Conservation (phyloP, 2,329 filamentous ascomycete species). For the Apiospora phragmitis region DNA sequence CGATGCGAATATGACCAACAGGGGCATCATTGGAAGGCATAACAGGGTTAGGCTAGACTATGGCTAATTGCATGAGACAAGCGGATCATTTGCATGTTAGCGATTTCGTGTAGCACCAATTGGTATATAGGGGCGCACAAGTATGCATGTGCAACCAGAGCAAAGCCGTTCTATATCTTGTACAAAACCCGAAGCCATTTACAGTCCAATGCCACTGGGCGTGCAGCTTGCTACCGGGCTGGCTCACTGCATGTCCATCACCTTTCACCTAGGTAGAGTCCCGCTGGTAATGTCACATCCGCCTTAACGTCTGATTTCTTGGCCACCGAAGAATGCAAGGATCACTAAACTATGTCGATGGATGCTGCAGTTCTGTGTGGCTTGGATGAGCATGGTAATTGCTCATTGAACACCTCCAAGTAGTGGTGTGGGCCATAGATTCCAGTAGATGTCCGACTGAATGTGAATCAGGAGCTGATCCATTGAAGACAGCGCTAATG, state of each 20-base stretch:
- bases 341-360: neutral
- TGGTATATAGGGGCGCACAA: slow-evolving; percentile 21
- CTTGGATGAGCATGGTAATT: neutral
- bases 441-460: neutral
- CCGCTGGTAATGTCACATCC: slow-evolving; percentile 1
- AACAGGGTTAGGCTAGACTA: slow-evolving; percentile 11
- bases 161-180: slow-evolving; percentile 23
- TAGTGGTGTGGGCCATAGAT: neutral
- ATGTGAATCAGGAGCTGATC: neutral
- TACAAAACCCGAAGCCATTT: neutral
- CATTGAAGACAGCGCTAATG: neutral
- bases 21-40: neutral
- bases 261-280: neutral
- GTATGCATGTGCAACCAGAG: slow-evolving; percentile 19
- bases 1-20: neutral
- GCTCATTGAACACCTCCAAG: neutral
- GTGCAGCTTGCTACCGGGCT: slow-evolving; percentile 1
- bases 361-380: neutral
- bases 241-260: neutral
- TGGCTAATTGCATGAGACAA: slow-evolving; percentile 27
- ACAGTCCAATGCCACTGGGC: neutral
- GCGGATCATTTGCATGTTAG: slow-evolving; percentile 32
- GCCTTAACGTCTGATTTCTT: neutral
- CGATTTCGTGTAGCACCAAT: slow-evolving; percentile 26
- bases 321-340: neutral